A percentile compares a stretch with the other conserved stretches of the same genome.
phyloP scores from a whole-genome alignment of 2,329 filamentous ascomycete species.

The Fonsecaea multimorphosa region DNA sequence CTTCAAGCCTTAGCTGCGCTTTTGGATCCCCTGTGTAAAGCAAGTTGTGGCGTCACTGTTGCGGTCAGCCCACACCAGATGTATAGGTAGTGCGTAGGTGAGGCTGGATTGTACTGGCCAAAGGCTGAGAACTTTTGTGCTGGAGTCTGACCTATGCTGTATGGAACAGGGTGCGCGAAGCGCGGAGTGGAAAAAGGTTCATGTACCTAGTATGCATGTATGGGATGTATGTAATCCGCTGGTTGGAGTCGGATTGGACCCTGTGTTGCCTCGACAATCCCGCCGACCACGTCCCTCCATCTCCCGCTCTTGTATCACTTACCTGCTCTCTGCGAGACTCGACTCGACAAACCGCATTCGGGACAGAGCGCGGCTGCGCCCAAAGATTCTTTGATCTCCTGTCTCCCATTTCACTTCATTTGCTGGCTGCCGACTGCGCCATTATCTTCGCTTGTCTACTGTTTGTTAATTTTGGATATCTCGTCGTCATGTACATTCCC shows the following conservation, averaged over 20 bases:
- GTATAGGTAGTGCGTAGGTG: neutral
- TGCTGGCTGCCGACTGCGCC: conserved; percentile 16
- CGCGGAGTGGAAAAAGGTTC: conserved; percentile 6
- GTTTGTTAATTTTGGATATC: conserved; percentile 33
- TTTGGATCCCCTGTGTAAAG: neutral
- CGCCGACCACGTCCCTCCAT: conserved; percentile 13
- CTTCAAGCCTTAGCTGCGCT: conserved; percentile 4
- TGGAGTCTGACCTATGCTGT: neutral
- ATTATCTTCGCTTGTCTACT: conserved; percentile 33
- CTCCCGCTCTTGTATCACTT: conserved; percentile 13
- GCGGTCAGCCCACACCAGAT: neutral
- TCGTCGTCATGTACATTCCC: conserved; percentile 24
- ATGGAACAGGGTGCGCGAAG: conserved; percentile 6
- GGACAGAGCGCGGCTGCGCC: neutral
- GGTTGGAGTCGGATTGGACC: too few relatives aligned
- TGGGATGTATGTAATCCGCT: conserved; percentile 7
- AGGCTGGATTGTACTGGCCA: neutral
- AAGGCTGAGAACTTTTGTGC: neutral
- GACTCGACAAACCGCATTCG: conserved; percentile 5
- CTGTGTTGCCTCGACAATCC: conserved; percentile 5
- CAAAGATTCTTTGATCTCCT: conserved; percentile 31
- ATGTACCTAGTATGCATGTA: too few relatives aligned
- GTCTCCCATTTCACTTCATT: conserved; percentile 31
- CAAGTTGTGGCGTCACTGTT: neutral
- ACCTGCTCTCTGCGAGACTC: conserved; percentile 9